A percentile compares a stretch with the other conserved stretches of the same genome.
Evolutionary conservation across 75 land plant genomes (phyloP).

Genomic region (Pseudotsuga menziesii): DNA sequence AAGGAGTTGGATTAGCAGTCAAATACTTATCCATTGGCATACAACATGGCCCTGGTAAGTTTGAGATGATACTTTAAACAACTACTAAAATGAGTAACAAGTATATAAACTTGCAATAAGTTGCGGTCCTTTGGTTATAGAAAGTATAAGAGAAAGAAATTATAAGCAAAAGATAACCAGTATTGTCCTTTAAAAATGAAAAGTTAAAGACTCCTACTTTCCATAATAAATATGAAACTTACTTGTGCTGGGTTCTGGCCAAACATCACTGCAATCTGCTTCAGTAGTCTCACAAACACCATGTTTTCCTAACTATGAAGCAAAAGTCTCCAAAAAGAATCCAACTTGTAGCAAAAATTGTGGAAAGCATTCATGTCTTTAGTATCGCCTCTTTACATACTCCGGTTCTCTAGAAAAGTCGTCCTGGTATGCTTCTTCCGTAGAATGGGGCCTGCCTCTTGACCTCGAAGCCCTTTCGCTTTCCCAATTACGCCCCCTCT

Average conservation of each 20-base stretch:
- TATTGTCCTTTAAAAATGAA: not conserved
- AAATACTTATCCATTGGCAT: not conserved
- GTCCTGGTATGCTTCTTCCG: not conserved
- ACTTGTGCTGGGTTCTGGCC: slow-evolving; percentile 4
- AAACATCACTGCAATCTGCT: not conserved
- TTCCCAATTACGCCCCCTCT: slow-evolving; percentile 4
- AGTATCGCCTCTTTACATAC: not conserved
- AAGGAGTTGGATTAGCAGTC: not conserved
- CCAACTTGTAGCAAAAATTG: not conserved
- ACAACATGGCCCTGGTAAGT: not conserved
- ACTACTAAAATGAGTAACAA: not conserved
- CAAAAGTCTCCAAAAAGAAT: not conserved
- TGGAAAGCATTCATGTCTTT: not conserved
- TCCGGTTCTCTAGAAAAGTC: not conserved
- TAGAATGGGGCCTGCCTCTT: not conserved
- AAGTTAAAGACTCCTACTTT: slow-evolving; percentile 8
- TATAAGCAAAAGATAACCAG: not conserved
- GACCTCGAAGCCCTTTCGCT: not conserved
- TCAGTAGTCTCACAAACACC: not conserved
- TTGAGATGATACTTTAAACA: not conserved
- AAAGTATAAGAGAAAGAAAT: not conserved
- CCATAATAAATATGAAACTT: not conserved
- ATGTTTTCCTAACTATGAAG: not conserved
- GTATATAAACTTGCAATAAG: not conserved
- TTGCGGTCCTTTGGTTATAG: not conserved